Percentiles rank a stretch among this genome's conserved stretches.
These are phyloP conservation scores for Penicillium concentricum DNA, from an alignment of 2,329 filamentous ascomycete genomes.

Conservation along the genomic window DNA sequence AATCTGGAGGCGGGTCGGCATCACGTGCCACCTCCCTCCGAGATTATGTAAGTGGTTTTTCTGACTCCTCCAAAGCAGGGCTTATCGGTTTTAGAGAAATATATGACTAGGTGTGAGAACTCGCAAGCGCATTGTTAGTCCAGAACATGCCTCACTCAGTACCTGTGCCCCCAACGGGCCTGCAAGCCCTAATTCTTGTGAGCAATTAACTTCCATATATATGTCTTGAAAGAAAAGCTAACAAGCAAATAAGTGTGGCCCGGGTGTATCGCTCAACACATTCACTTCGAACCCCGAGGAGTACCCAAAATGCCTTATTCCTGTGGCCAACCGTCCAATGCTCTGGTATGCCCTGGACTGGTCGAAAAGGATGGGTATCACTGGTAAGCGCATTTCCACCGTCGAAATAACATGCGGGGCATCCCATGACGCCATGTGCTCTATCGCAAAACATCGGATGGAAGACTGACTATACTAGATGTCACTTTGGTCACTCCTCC, in stretches of 20 bases:
- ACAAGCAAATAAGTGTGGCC: conserved; percentile 22
- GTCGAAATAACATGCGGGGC: neutral
- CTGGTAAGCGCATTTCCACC: conserved; percentile 36
- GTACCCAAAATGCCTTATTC: conserved; percentile 41
- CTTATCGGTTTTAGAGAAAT: conserved; percentile 3
- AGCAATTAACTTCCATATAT: conserved; percentile 10
- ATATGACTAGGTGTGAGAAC: neutral
- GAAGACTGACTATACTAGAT: conserved; percentile 29
- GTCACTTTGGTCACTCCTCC: conserved; percentile 51
- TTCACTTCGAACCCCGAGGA: conserved; percentile 52
- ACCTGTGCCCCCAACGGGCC: conserved; percentile 57
- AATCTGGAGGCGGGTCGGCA: conserved; percentile 25
- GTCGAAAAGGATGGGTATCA: conserved; percentile 51
- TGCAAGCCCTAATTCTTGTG: conserved; percentile 50
- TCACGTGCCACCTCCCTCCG: neutral
- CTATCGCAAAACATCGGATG: neutral
- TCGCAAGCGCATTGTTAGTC: neutral
- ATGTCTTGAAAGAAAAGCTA: neutral
- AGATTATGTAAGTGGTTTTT: neutral
- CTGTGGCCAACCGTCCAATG: conserved; percentile 52
- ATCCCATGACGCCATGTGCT: neutral
- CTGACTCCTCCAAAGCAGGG: conserved; percentile 1
- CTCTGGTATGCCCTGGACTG: conserved; percentile 51
- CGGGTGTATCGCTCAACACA: conserved; percentile 50
- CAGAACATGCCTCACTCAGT: conserved; percentile 32